Conservation (phyloP, 306 rosid genomes). For the Prunus mira region DNA sequence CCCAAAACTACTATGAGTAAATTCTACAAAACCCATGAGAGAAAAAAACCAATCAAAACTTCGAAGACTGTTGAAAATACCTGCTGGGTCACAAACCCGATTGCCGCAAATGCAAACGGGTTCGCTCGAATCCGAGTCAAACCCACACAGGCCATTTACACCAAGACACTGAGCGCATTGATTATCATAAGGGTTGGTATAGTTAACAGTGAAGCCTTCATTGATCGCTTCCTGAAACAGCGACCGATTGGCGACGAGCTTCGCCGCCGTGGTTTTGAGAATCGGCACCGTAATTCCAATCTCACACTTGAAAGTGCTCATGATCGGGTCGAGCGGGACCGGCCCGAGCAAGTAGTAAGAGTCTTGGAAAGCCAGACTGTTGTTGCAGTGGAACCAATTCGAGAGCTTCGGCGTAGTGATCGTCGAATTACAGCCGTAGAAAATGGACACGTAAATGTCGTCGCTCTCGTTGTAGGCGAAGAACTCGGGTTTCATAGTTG, state of each 20-base stretch:
- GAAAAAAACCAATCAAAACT: not conserved
- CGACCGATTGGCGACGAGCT: slow-evolving; percentile 26
- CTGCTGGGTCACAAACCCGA: slow-evolving; percentile 41
- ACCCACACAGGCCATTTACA: slow-evolving; percentile 42
- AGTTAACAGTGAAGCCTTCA: slow-evolving; percentile 53
- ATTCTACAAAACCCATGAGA: not conserved
- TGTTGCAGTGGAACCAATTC: slow-evolving; percentile 38
- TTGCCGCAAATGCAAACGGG: slow-evolving; percentile 56
- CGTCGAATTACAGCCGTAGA: slow-evolving; percentile 34
- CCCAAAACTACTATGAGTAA: not conserved
- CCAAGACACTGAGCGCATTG: slow-evolving; percentile 35
- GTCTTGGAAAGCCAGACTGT: slow-evolving; percentile 9
- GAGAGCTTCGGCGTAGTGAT: not conserved
- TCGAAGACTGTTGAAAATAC: slow-evolving; percentile 25
- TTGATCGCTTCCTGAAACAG: slow-evolving; percentile 46
- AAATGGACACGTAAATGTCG: slow-evolving; percentile 40
- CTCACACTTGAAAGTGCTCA: slow-evolving; percentile 21
- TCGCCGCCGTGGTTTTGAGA: slow-evolving; percentile 18
- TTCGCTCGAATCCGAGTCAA: slow-evolving; percentile 30
- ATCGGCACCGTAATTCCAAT: slow-evolving; percentile 34
- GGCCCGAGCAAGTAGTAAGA: slow-evolving; percentile 52
- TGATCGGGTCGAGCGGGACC: slow-evolving; percentile 41
- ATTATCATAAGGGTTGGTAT: slow-evolving; percentile 18
- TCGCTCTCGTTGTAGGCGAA: slow-evolving; percentile 27
- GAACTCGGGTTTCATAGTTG: slow-evolving; percentile 17